phyloP scores from a whole-genome alignment of 2,329 filamentous ascomycete genomes.

The Arthroderma sp. region DNA sequence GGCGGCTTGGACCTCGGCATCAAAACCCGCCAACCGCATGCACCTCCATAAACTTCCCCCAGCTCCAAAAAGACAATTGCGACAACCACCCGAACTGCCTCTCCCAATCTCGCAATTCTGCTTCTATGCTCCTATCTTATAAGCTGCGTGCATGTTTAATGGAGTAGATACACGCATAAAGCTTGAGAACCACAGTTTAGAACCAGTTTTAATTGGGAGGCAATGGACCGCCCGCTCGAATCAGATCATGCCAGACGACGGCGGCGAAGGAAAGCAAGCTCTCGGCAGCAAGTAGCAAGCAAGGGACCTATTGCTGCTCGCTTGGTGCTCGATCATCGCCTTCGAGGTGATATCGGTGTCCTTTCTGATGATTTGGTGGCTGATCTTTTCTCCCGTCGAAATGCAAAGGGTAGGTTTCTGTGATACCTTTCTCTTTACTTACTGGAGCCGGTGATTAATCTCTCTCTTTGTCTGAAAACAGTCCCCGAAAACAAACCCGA shows the following conservation, averaged over 20 bases:
- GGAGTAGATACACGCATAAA: neutral
- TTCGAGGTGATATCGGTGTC: slow-evolving; percentile 74
- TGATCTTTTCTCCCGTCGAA: slow-evolving; percentile 56
- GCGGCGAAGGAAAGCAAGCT: slow-evolving; percentile 4
- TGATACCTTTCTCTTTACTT: neutral
- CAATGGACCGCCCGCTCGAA: neutral
- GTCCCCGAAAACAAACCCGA: slow-evolving; percentile 17
- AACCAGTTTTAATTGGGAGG: too few relatives aligned
- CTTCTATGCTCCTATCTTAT: too few relatives aligned
- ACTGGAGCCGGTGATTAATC: too few relatives aligned
- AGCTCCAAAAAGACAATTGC: too few relatives aligned
- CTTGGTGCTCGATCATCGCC: slow-evolving; percentile 69
- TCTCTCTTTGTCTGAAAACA: neutral
- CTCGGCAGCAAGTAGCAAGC: slow-evolving; percentile 3
- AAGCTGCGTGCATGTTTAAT: neutral
- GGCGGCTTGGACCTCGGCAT: too few relatives aligned
- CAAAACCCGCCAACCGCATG: too few relatives aligned
- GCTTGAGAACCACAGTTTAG: neutral
- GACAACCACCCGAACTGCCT: too few relatives aligned
- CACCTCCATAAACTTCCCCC: too few relatives aligned
- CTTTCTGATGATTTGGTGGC: slow-evolving; percentile 75
- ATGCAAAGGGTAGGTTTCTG: slow-evolving; percentile 35
- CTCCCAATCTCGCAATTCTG: too few relatives aligned
- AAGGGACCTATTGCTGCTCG: slow-evolving; percentile 59
- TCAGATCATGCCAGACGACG: neutral